phyloP scores from a whole-genome alignment of 352 stramenopile genomes.

The Phytophthora idaei region DNA sequence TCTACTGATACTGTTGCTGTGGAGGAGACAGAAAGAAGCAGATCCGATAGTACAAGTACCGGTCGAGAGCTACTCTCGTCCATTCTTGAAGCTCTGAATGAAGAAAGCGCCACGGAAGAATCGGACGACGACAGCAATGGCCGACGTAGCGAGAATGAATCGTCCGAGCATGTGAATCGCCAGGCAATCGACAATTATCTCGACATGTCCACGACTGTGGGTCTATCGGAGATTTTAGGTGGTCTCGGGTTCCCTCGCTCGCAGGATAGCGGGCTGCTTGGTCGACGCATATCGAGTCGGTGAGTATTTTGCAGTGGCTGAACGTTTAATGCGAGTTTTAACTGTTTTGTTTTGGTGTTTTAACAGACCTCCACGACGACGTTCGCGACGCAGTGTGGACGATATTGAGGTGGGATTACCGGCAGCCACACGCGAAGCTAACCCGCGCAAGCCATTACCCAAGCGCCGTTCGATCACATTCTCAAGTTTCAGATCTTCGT shows the following conservation, averaged over 20 bases:
- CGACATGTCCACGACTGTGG: constrained; percentile 80
- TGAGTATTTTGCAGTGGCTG: constrained; percentile 32
- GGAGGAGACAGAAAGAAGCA: constrained; percentile 11
- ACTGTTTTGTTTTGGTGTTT: constrained; percentile 11
- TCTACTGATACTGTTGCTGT: constrained; percentile 5
- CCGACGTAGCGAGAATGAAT: constrained; percentile 39
- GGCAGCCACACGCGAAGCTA: constrained; percentile 50
- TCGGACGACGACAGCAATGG: constrained; percentile 38
- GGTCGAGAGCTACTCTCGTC: constrained; percentile 17
- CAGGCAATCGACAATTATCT: constrained; percentile 88
- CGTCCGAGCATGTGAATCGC: constrained; percentile 62
- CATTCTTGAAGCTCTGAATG: constrained; percentile 25
- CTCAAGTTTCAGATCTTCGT: constrained; percentile 49
- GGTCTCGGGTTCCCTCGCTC: constrained; percentile 63
- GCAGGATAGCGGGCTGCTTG: constrained; percentile 54
- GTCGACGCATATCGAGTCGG: constrained; percentile 58
- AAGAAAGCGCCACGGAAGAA: constrained; percentile 40
- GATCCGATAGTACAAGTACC: constrained; percentile 9
- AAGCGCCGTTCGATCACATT: constrained; percentile 86
- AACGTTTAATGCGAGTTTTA: not conserved
- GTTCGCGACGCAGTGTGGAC: constrained; percentile 60
- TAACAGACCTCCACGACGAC: constrained; percentile 19
- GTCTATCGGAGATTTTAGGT: constrained; percentile 69
- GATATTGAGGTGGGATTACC: constrained; percentile 82
- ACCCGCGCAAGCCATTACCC: constrained; percentile 46